Evolutionary conservation across 192 early-diverging fungal genomes (phyloP).

Genomic region (Coemansia aciculifera): DNA sequence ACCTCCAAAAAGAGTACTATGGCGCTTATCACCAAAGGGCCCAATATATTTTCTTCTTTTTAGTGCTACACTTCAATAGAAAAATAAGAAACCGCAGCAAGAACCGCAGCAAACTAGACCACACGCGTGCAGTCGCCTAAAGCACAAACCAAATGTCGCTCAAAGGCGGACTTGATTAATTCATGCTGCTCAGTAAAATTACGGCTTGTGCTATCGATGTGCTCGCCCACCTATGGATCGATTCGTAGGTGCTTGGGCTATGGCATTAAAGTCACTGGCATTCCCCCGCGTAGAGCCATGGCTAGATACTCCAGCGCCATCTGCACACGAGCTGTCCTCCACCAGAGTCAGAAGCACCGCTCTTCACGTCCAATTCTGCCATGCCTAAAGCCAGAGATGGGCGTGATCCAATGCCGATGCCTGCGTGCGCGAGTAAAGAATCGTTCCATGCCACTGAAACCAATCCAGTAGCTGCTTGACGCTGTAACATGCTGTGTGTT

Average conservation of each 20-base stretch:
- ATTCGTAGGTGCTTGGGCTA: no score
- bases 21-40: background rate
- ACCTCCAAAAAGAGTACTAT: background rate
- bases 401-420: background rate
- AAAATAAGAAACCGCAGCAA: background rate
- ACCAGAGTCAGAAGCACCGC: constrained; percentile 15
- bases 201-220: no score
- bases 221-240: no score
- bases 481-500: constrained; percentile 38
- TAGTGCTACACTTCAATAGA: background rate
- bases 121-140: background rate
- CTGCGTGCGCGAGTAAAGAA: background rate
- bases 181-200: no score
- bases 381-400: background rate
- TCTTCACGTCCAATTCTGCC: constrained; percentile 12
- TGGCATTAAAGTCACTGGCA: no score
- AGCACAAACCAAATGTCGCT: background rate
- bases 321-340: constrained; percentile 45
- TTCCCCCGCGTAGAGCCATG: no score
- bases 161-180: no score
- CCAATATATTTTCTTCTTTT: background rate
- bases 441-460: constrained; percentile 37
- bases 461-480: constrained; percentile 29
- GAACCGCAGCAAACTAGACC: background rate
- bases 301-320: constrained; percentile 47